A percentile compares a stretch with the other conserved stretches of the same genome.
Conservation (phyloP, 805 yeast genomes). For the Candida verbasci region DNA sequence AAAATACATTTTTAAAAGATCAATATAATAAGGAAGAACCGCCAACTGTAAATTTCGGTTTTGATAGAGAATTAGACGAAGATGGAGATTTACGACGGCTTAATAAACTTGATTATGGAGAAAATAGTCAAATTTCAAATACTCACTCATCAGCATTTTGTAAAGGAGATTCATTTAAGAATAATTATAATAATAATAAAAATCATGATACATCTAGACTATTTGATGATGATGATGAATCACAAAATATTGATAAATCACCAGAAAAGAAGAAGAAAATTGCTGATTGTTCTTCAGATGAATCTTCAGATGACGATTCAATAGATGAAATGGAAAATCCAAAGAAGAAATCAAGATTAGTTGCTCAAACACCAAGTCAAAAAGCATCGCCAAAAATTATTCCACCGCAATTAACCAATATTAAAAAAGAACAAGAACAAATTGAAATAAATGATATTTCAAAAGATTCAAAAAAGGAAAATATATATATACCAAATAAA, state of each 20-base stretch:
- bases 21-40: neutral
- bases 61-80: neutral
- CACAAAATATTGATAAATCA: neutral
- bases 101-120: neutral
- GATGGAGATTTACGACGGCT: neutral
- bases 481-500: neutral
- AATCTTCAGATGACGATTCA: constrained; percentile 9
- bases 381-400: neutral
- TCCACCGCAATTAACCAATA: neutral
- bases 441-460: neutral
- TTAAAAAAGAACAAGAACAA: neutral
- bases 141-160: neutral
- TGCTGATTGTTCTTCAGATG: constrained; percentile 15
- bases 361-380: constrained; percentile 8
- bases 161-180: neutral
- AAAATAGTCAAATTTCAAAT: neutral
- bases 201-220: neutral
- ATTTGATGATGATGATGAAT: neutral
- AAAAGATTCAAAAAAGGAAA: neutral
- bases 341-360: constrained; percentile 8
- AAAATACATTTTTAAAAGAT: neutral
- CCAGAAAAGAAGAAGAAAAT: neutral
- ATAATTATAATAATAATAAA: neutral
- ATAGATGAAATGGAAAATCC: constrained; percentile 2
- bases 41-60: neutral